Conservation (phyloP, 208 protist genomes). For the Wallacemonas sp. region DNA sequence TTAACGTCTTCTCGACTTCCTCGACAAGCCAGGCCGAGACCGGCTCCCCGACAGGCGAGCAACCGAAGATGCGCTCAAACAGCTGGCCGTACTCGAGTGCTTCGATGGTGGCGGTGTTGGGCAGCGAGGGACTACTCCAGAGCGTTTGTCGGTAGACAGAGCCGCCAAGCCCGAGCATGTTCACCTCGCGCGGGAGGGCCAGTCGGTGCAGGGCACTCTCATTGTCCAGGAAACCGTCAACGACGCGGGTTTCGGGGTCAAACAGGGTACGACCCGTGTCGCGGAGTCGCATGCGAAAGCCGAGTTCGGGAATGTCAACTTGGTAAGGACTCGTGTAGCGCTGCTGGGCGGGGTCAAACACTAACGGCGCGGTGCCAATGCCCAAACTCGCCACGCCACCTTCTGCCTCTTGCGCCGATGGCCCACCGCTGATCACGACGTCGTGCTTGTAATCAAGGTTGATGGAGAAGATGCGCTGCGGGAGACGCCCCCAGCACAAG, state of each 20-base stretch:
- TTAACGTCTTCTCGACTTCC: conserved; percentile 68
- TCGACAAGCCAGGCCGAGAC: conserved; percentile 76
- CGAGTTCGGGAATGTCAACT: conserved; percentile 54
- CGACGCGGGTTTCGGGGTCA: conserved; percentile 40
- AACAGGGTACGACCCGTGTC: conserved; percentile 68
- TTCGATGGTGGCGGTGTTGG: conserved; percentile 51
- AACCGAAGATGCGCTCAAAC: conserved; percentile 69
- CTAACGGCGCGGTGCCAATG: conserved; percentile 15
- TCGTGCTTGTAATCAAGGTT: conserved; percentile 70
- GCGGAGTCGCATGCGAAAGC: conserved; percentile 55
- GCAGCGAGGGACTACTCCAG: conserved; percentile 72
- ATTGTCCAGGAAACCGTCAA: conserved; percentile 85
- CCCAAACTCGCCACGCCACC: neutral
- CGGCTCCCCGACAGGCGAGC: conserved; percentile 53
- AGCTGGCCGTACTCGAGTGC: conserved; percentile 55
- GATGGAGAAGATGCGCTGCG: conserved; percentile 75
- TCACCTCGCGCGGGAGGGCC: conserved; percentile 72
- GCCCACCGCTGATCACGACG: conserved; percentile 49
- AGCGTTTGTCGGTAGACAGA: conserved; percentile 82
- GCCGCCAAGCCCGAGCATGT: conserved; percentile 81
- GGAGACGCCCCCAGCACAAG: conserved; percentile 74
- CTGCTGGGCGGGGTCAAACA: conserved; percentile 40
- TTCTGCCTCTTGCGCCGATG: neutral
- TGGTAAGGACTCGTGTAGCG: conserved; percentile 54
- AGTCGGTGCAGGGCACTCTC: conserved; percentile 80